A percentile compares a stretch with the other conserved stretches of the same genome.
phyloP scores from a whole-genome alignment of 257 asterid species.

The Oldenlandia corymbosa region DNA sequence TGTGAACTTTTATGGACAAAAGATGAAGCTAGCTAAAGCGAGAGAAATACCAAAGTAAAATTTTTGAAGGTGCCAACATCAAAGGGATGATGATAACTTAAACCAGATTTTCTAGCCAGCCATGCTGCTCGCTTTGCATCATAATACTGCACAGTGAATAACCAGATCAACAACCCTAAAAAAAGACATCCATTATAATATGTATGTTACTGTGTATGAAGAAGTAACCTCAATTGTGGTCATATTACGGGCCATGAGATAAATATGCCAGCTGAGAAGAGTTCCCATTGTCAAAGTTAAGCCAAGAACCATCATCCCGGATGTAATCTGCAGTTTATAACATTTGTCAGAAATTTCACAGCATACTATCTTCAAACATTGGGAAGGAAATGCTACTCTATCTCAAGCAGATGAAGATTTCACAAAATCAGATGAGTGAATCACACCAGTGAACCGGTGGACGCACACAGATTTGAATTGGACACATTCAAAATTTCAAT shows the following conservation, averaged over 20 bases:
- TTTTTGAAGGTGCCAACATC: conserved; percentile 72
- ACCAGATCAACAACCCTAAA: conserved; percentile 4
- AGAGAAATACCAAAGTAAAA: conserved; percentile 51
- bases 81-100: conserved; percentile 64
- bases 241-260: conserved; percentile 69
- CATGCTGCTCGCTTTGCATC: conserved; percentile 80
- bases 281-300: conserved; percentile 60
- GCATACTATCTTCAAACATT: not conserved
- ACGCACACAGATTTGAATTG: not conserved
- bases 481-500: not conserved
- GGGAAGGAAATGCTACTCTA: not conserved
- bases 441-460: too few relatives aligned
- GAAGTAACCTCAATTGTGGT: conserved; percentile 82
- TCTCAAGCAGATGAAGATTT: too few relatives aligned
- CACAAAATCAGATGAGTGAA: not conserved
- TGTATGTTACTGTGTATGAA: not conserved
- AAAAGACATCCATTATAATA: not conserved
- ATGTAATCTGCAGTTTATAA: conserved; percentile 38
- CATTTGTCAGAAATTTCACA: conserved; percentile 8
- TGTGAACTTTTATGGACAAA: not conserved
- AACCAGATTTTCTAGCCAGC: conserved; percentile 91
- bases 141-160: conserved; percentile 43
- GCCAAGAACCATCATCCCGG: conserved; percentile 40
- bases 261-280: conserved; percentile 77
- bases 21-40: conserved; percentile 8